Conservation (phyloP, 169 alveolate species). For the Cryptosporidium bovis region DNA sequence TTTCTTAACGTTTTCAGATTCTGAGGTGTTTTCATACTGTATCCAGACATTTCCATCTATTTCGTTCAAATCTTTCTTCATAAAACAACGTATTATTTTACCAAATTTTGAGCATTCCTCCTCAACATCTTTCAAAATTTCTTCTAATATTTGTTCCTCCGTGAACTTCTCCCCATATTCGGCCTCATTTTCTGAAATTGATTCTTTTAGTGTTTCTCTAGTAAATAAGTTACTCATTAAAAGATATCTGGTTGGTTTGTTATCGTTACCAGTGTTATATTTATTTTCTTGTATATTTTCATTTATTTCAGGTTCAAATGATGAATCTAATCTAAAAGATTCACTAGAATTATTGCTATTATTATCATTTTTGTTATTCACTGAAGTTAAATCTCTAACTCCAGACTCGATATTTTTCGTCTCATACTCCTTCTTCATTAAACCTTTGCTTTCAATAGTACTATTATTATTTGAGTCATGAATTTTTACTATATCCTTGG, state of each 20-base stretch:
- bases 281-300: constrained; percentile 82
- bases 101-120: constrained; percentile 91
- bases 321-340: too few relatives aligned
- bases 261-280: constrained; percentile 48
- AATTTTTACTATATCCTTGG: neutral
- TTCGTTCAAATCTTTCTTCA: constrained; percentile 77
- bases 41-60: constrained; percentile 88
- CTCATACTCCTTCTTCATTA: too few relatives aligned
- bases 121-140: constrained; percentile 88
- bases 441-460: constrained; percentile 60
- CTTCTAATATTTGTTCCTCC: constrained; percentile 80
- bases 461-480: neutral
- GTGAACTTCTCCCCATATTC: constrained; percentile 49
- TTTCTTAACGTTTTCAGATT: constrained; percentile 82
- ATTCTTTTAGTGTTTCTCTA: constrained; percentile 78
- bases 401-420: constrained; percentile 7
- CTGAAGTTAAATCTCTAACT: constrained; percentile 81
- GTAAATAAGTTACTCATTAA: constrained; percentile 87
- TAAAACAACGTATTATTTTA: constrained; percentile 81
- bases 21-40: constrained; percentile 78
- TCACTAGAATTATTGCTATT: too few relatives aligned
- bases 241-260: constrained; percentile 76
- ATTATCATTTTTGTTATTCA: constrained; percentile 84
- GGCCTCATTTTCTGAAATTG: constrained; percentile 76
- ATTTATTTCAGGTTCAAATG: constrained; percentile 63